Evolutionary conservation across 176 grass and related monocot genomes (phyloP).

Genomic region (Hordeum marinum): DNA sequence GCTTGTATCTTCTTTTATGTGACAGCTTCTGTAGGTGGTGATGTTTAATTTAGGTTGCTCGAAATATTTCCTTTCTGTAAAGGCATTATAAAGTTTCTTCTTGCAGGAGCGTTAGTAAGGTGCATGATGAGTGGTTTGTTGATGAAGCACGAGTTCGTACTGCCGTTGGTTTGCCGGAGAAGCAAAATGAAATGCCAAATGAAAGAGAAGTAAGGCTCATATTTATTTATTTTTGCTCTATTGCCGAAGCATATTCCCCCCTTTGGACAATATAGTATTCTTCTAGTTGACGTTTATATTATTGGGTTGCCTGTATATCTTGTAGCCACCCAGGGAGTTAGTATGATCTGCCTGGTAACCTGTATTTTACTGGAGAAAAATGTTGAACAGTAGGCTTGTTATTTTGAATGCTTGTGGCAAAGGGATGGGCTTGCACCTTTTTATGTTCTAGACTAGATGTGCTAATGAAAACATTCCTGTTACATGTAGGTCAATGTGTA

Average conservation of each 20-base stretch:
- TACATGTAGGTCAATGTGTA: conserved; percentile 10
- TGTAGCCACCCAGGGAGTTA: background rate
- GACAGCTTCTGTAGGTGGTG: background rate
- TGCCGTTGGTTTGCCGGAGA: conserved; percentile 77
- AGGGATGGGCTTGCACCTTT: background rate
- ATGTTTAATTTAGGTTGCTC: conserved; percentile 1
- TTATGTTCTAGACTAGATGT: conserved; percentile 7
- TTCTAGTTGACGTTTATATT: background rate
- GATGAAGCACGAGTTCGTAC: conserved; percentile 91
- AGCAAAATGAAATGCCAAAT: conserved; percentile 50
- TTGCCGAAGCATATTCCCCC: background rate
- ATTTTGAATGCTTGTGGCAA: background rate
- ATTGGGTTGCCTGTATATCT: background rate
- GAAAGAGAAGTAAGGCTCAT: conserved; percentile 73
- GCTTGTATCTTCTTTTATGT: conserved; percentile 2
- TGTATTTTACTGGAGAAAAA: conserved; percentile 8
- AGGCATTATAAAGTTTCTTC: conserved; percentile 23
- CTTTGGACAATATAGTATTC: background rate
- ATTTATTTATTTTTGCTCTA: conserved; percentile 28
- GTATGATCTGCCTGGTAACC: background rate
- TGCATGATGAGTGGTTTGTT: conserved; percentile 99
- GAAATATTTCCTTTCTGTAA: background rate
- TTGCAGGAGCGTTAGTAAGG: conserved; percentile 93
- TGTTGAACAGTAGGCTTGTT: conserved; percentile 19
- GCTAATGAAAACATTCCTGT: background rate